phyloP scores from a whole-genome alignment of 371 early-diverging fungal genomes.

The Entomophthora muscae region DNA sequence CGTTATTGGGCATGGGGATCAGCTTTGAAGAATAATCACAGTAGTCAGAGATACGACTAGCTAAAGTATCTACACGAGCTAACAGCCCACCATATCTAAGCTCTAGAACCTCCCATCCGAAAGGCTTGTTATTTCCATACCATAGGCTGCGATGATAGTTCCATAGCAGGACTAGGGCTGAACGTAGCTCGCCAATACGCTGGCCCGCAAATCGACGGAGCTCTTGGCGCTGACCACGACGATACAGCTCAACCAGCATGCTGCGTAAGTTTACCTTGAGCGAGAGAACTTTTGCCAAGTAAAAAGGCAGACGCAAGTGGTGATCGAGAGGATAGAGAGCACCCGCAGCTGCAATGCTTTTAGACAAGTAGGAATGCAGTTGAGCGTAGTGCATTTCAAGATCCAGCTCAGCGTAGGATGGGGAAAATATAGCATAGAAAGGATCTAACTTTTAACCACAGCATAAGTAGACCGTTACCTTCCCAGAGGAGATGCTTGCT shows the following conservation, averaged over 20 bases:
- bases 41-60: constrained; percentile 1
- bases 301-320: constrained; percentile 43
- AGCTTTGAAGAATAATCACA: not conserved
- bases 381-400: constrained; percentile 41
- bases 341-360: constrained; percentile 21
- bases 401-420: constrained; percentile 47
- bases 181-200: constrained; percentile 10
- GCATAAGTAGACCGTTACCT: constrained; percentile 18
- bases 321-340: constrained; percentile 40
- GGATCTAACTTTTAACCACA: constrained; percentile 29
- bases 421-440: constrained; percentile 46
- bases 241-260: constrained; percentile 40
- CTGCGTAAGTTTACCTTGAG: constrained; percentile 51
- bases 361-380: constrained; percentile 24
- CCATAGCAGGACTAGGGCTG: constrained; percentile 43
- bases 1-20: not conserved
- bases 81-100: constrained; percentile 62
- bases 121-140: constrained; percentile 59
- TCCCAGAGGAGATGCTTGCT: constrained; percentile 81
- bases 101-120: constrained; percentile 73
- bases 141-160: constrained; percentile 57
- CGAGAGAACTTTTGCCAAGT: constrained; percentile 40
- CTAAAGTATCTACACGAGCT: constrained; percentile 52
- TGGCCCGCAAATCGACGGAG: not conserved
- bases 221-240: constrained; percentile 5